Evolutionary conservation across 495 filamentous ascomycete genomes (phyloP), one percentile per base, ranked within the genome.

Genomic region (Aspergillus bridgeri): DNA sequence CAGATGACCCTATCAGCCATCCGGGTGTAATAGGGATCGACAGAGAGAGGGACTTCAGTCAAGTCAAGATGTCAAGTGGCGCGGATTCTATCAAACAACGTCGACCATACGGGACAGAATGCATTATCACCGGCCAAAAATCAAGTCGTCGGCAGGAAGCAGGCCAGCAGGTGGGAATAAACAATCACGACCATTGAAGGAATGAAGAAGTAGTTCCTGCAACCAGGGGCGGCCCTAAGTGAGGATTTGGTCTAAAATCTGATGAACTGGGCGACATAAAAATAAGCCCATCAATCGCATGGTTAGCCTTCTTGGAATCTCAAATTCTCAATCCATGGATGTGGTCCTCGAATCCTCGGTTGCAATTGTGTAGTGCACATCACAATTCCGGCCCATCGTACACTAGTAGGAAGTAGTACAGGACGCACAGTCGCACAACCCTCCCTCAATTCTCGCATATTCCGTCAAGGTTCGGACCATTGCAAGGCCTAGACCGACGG

Each of bases 401-500:
- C 33, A 27, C 4, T 27, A 27, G 7, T 7, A 7, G 25, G 25
- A 27, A n/a, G 27, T 6, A 3, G 27, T 29, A 29, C 27, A 29
- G 27, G 27, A 29, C 27, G 11, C 4, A 7, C 25, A 27, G 27
- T 7, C 27, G 5, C 25, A 27, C 49, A 48, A 47, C 21, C 61
- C 57, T 2, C 4, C 29, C 29, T 2, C 29, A 38, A 38, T 38
- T 38, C 33, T 38, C 33, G 33, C 33, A 38, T n/a, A 24, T 51
- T 46, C 56, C 21, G 23, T 54, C 54, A 63, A 63, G 47, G 68
- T 67, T 67, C 60, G 62, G 62, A 51, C 63, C 58, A 61, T 43
- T 45, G 48, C 48, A 50, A 62, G 62, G 66, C 51, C 66, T 61
- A 67, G 66, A 65, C 65, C 61, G 60, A 60, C 57, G 61, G 65